Evolutionary conservation across 495 filamentous ascomycete species (phyloP).

Genomic region (Neurospora sp.): DNA sequence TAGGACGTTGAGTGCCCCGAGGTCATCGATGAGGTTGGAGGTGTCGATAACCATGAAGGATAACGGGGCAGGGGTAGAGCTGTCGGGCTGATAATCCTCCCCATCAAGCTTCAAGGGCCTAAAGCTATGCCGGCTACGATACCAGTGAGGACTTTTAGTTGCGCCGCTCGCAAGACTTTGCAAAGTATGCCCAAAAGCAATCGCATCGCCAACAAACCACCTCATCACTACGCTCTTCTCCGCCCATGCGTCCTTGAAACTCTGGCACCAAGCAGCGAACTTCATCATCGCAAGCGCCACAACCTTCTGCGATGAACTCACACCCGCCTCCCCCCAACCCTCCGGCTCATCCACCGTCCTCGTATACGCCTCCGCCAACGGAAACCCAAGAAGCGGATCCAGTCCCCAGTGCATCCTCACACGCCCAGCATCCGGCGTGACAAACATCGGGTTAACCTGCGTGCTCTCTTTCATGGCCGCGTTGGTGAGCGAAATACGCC

Average conservation of each 20-base stretch:
- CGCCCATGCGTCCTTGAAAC: conserved; percentile 6
- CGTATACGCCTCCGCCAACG: conserved; percentile 15
- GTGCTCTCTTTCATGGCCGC: background rate
- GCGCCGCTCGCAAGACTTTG: background rate
- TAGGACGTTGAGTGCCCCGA: conserved; percentile 15
- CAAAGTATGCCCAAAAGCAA: conserved; percentile 13
- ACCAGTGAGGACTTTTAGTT: background rate
- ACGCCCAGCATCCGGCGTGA: background rate
- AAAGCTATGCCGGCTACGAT: conserved; percentile 1
- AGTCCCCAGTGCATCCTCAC: conserved; percentile 13
- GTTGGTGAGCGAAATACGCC: background rate
- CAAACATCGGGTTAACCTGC: conserved; percentile 14
- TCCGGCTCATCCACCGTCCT: background rate
- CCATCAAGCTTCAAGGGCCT: conserved; percentile 7
- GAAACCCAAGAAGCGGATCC: conserved; percentile 22
- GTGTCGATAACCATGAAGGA: conserved; percentile 21
- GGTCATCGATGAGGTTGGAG: conserved; percentile 15
- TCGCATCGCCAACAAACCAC: conserved; percentile 15
- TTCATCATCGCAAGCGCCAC: conserved; percentile 5
- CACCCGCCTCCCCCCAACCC: background rate
- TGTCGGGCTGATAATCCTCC: conserved; percentile 3
- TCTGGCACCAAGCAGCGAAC: conserved; percentile 15
- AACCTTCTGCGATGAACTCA: background rate
- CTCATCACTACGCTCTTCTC: conserved; percentile 3
- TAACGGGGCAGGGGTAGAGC: conserved; percentile 7